Base-by-base conservation (phyloP, 2,329 filamentous ascomycete genomes). In the Thyridium curvatum region DNA sequence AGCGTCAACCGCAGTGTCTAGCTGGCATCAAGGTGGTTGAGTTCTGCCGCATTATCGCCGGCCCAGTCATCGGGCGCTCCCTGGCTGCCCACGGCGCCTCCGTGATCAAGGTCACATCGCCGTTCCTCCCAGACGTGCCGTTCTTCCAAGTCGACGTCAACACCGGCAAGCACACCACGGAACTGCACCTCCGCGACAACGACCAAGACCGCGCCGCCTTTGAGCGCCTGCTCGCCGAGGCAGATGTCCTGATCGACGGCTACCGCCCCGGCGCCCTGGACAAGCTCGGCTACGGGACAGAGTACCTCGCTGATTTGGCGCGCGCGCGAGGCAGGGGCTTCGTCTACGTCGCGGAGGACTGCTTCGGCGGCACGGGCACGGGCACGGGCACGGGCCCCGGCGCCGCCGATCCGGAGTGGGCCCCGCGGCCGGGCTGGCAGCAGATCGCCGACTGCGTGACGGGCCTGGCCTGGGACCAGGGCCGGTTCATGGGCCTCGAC, bases 31-130 rank as follows among this genome's bases (percentile, higher is more conserved):
- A 82, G 46, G 83, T 89, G 6, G 69, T 89, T 5, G 85, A 90
- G 53, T 63, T 89, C 21, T 85, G 82, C 52, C 78, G 84, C 31
- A 80, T 88, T 51, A 86, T 89, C 46, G 84, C 84, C 4, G 84
- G 83, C 0, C 84, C 84, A n/a, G 77, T 80, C 4, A 79, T 88
- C 47, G 78, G 78, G 3, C 75, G 82, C 21, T 79, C 79, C 2
- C 69, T 89, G 0, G 82, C 80, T n/a, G 84, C 86, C 45, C 82
- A 87, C 52, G 85, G 85, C 3, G 84, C 84, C 8, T 74, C 82
- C 38, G 83, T 89, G 1, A 69, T 89, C 47, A 84, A 86, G 50
- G 69, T 88, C 34, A 87, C 82, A 3, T 78, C 77, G 8, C 74
- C 79, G 0, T 65, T 76, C 34, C 66, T 88, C n/a, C 75, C 77